Conservation (phyloP, 352 stramenopile genomes). For the Elongisporangium anandrum region DNA sequence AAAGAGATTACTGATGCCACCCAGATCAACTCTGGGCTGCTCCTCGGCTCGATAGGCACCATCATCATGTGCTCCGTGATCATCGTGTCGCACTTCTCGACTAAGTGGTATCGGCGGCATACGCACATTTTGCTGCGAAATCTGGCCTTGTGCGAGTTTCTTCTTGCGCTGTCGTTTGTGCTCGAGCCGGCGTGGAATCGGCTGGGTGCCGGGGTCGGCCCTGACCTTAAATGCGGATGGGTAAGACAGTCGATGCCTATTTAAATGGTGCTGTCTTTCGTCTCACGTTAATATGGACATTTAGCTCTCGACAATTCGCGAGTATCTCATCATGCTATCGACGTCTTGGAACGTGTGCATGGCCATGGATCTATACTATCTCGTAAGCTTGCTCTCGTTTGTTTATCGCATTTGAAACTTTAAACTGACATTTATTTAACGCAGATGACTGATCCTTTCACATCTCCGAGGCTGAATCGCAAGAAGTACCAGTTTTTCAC, state of each 20-base stretch:
- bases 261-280: too few species aligned
- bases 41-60: slow-evolving; percentile 55
- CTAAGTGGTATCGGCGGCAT: slow-evolving; percentile 58
- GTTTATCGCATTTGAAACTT: neutral
- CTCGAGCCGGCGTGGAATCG: slow-evolving; percentile 59
- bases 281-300: neutral
- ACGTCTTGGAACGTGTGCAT: slow-evolving; percentile 69
- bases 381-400: slow-evolving; percentile 27
- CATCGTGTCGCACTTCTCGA: slow-evolving; percentile 37
- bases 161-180: slow-evolving; percentile 61
- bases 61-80: slow-evolving; percentile 58
- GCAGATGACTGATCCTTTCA: slow-evolving; percentile 79
- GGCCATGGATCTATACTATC: slow-evolving; percentile 63
- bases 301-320: slow-evolving; percentile 53
- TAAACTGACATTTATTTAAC: slow-evolving; percentile 6
- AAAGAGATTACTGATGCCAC: slow-evolving; percentile 35
- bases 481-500: slow-evolving; percentile 58
- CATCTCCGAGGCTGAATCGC: slow-evolving; percentile 63
- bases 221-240: slow-evolving; percentile 41
- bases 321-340: slow-evolving; percentile 77
- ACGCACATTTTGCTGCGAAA: slow-evolving; percentile 74
- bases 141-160: slow-evolving; percentile 53
- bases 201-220: slow-evolving; percentile 28
- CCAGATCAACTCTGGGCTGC: slow-evolving; percentile 51
- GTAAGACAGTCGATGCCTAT: too few species aligned